phyloP scores from a whole-genome alignment of 1,284 basidiomycete genomes.

The Peniophora sp. region DNA sequence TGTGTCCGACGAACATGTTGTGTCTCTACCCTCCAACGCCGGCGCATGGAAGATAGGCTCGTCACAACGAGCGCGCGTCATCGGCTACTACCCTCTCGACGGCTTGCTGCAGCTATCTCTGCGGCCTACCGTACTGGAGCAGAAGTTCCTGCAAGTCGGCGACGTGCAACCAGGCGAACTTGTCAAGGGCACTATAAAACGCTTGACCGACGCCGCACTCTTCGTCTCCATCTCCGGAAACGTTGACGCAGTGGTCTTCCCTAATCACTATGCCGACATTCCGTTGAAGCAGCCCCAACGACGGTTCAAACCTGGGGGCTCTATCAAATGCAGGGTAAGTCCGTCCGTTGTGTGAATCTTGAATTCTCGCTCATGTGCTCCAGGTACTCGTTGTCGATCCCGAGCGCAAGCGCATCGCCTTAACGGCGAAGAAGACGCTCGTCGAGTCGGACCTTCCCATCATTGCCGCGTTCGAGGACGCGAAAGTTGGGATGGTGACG shows the following conservation, averaged over 20 bases:
- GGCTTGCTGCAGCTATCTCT: conserved; percentile 84
- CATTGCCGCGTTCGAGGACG: conserved; percentile 61
- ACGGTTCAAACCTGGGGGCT: conserved; percentile 81
- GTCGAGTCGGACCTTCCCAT: conserved; percentile 76
- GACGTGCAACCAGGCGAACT: conserved; percentile 83
- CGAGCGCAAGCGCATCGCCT: conserved; percentile 71
- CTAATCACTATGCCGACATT: conserved; percentile 94
- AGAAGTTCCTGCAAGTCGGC: conserved; percentile 80
- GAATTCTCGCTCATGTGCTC: conserved; percentile 6
- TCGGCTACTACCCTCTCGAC: conserved; percentile 84
- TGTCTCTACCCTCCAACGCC: conserved; percentile 59
- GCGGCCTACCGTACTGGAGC: conserved; percentile 76
- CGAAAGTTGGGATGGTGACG: conserved; percentile 65
- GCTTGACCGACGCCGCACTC: conserved; percentile 70
- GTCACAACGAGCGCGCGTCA: conserved; percentile 82
- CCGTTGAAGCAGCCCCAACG: conserved; percentile 86
- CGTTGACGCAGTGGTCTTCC: conserved; percentile 91
- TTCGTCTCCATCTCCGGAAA: conserved; percentile 83
- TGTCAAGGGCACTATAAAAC: conserved; percentile 81
- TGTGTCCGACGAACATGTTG: conserved; percentile 85
- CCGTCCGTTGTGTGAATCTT: not conserved
- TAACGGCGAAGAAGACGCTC: conserved; percentile 92
- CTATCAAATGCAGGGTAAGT: conserved; percentile 80
- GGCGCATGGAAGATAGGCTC: conserved; percentile 78
- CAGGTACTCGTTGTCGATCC: conserved; percentile 86